Evolutionary conservation across 371 early-diverging fungal genomes (phyloP).

Genomic region (Mucor irregularis): DNA sequence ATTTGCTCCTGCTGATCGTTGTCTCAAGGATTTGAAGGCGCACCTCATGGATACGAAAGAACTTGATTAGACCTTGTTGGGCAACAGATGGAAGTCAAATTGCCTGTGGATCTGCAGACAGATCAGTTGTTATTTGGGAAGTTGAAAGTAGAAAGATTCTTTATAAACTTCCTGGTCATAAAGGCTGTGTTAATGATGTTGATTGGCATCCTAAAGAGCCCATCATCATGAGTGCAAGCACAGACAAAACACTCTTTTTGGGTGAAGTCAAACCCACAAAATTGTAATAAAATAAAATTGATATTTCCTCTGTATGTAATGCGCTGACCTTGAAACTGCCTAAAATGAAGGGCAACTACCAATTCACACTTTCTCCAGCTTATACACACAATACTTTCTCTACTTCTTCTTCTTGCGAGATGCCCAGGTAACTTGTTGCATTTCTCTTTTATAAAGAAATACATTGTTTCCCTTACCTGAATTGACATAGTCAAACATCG

Average conservation of each 20-base stretch:
- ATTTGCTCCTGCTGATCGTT: conserved; percentile 72
- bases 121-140: conserved; percentile 95
- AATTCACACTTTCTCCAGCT: no score
- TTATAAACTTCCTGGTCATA: conserved; percentile 97
- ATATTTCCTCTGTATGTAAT: no score
- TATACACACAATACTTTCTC: no score
- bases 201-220: conserved; percentile 94
- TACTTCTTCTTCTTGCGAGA: no score
- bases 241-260: conserved; percentile 85
- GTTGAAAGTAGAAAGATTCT: conserved; percentile 79
- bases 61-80: conserved; percentile 88
- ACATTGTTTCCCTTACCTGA: no score
- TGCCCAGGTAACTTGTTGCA: no score
- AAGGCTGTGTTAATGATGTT: conserved; percentile 94
- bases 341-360: no score
- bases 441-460: no score
- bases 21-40: conserved; percentile 77
- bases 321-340: no score
- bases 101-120: conserved; percentile 92
- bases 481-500: background rate
- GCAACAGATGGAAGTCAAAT: conserved; percentile 88
- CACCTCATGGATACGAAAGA: conserved; percentile 94
- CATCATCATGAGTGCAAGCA: conserved; percentile 83
- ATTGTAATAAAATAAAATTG: conserved; percentile 10
- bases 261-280: conserved; percentile 74